phyloP scores from a whole-genome alignment of 2,329 filamentous ascomycete species.

The Macrophomina pseudophaseolina region DNA sequence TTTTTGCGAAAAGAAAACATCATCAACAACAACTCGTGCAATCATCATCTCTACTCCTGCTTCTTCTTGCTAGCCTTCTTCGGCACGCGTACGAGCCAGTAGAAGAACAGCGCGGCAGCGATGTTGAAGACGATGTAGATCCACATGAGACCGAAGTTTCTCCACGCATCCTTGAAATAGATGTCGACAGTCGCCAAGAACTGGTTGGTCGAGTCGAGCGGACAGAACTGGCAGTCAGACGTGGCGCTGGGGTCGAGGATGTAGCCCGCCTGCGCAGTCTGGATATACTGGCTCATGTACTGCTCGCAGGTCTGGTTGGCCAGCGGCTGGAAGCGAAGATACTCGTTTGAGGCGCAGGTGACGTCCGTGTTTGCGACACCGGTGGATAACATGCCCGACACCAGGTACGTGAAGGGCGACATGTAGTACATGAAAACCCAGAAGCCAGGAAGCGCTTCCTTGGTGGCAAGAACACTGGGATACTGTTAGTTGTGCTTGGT shows the following conservation, averaged over 20 bases:
- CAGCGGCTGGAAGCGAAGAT: conserved; percentile 65
- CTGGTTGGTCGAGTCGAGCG: conserved; percentile 48
- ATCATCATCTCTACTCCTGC: conserved; percentile 1
- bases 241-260: conserved; percentile 41
- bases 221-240: conserved; percentile 47
- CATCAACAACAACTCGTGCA: neutral
- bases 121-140: conserved; percentile 58
- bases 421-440: conserved; percentile 82
- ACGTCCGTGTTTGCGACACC: conserved; percentile 69
- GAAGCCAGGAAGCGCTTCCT: conserved; percentile 67
- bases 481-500: conserved; percentile 46
- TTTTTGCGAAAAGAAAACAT: neutral
- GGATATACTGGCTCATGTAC: conserved; percentile 54
- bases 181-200: conserved; percentile 50
- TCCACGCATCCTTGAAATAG: conserved; percentile 54
- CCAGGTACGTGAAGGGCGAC: conserved; percentile 78
- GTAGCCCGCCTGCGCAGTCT: conserved; percentile 45
- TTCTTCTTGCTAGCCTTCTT: conserved; percentile 44
- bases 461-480: conserved; percentile 66
- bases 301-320: conserved; percentile 61
- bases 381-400: conserved; percentile 70
- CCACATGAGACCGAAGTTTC: conserved; percentile 61
- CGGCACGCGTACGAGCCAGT: conserved; percentile 59
- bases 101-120: conserved; percentile 53
- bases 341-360: conserved; percentile 70